Percentiles rank a stretch among this genome's conserved stretches.
These are phyloP conservation scores for Salix brachista DNA, from an alignment of 345 rosid genomes.

Conservation along the genomic window DNA sequence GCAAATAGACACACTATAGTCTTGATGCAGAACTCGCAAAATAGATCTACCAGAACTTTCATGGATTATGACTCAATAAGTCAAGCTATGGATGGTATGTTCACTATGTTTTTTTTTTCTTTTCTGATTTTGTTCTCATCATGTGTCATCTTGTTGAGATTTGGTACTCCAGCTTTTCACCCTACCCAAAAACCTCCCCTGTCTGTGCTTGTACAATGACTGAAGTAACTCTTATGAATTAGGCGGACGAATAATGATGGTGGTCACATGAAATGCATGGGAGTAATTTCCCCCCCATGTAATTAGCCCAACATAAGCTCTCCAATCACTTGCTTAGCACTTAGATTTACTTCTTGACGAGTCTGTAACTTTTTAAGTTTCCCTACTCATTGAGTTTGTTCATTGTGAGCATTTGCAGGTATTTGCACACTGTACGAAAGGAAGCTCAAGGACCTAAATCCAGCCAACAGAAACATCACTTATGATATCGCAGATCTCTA, in stretches of 20 bases:
- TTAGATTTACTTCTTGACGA: not conserved
- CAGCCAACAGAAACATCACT: conserved; percentile 60
- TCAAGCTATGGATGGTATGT: conserved; percentile 96
- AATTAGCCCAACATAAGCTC: not conserved
- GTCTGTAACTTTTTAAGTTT: not conserved
- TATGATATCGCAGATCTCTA: conserved; percentile 81
- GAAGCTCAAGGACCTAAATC: conserved; percentile 77
- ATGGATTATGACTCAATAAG: conserved; percentile 86
- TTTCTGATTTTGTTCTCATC: not conserved
- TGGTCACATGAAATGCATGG: not conserved
- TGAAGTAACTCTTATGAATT: not conserved
- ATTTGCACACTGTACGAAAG: conserved; percentile 77
- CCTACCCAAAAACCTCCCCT: not conserved
- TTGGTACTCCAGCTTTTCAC: not conserved
- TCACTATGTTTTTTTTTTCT: not conserved
- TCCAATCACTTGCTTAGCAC: not conserved
- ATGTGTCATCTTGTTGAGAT: not conserved
- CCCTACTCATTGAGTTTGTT: not conserved
- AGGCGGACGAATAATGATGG: not conserved
- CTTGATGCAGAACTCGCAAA: conserved; percentile 76
- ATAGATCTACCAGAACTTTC: conserved; percentile 80
- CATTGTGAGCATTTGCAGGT: conserved; percentile 38
- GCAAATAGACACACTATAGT: conserved; percentile 91
- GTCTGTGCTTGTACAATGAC: not conserved
- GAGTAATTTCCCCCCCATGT: not conserved